Evolutionary conservation across 1,284 basidiomycete genomes (phyloP).

Genomic region (Volvariella volvacea): DNA sequence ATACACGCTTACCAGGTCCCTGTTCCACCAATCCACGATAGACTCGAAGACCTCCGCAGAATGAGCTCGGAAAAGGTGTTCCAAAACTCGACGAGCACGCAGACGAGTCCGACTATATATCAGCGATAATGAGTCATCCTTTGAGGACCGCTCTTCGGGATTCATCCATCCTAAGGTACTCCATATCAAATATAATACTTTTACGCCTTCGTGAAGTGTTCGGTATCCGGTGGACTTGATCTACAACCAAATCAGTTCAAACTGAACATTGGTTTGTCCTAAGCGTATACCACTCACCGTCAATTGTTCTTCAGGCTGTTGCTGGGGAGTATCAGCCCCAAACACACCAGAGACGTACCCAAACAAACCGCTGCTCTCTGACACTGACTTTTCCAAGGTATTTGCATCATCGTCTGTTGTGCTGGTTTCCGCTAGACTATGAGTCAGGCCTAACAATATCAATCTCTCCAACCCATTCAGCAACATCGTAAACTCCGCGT

Average conservation of each 20-base stretch:
- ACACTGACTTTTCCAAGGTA: conserved; percentile 40
- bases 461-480: conserved; percentile 81
- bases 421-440: conserved; percentile 38
- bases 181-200: conserved; percentile 68
- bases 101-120: conserved; percentile 60
- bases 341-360: conserved; percentile 81
- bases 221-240: conserved; percentile 63
- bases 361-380: conserved; percentile 62
- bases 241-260: conserved; percentile 28
- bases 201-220: conserved; percentile 65
- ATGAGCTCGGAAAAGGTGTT: conserved; percentile 80
- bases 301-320: conserved; percentile 45
- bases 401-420: conserved; percentile 53
- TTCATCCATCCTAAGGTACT: conserved; percentile 46
- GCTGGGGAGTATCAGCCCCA: conserved; percentile 46
- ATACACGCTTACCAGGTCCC: conserved; percentile 36
- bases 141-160: conserved; percentile 39
- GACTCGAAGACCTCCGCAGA: conserved; percentile 80
- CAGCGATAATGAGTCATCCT: conserved; percentile 59
- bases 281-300: conserved; percentile 34
- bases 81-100: conserved; percentile 73
- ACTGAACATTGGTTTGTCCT: too few species aligned
- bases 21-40: conserved; percentile 75
- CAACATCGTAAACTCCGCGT: conserved; percentile 80
- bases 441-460: conserved; percentile 57